phyloP scores from a whole-genome alignment of 768 basidiomycete species.

The Suillus clintonianus region DNA sequence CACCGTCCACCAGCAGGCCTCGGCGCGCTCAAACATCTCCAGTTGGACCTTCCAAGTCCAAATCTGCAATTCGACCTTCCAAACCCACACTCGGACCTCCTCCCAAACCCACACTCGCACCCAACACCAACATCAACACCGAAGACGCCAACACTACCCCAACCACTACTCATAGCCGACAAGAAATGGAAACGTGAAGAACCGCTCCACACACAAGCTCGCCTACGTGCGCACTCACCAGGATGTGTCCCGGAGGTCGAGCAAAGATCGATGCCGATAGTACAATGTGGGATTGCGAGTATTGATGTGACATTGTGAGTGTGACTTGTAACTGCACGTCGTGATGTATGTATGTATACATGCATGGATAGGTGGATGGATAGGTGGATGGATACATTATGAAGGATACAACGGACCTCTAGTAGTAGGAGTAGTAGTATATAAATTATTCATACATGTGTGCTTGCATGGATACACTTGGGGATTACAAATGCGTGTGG shows the following conservation, averaged over 20 bases:
- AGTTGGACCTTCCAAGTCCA: too few species aligned
- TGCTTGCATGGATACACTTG: background rate
- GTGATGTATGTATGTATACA: background rate
- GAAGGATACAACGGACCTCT: background rate
- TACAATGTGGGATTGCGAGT: slow-evolving; percentile 23
- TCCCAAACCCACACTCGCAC: too few species aligned
- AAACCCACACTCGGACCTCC: too few species aligned
- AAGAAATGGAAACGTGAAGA: too few species aligned
- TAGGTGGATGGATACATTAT: background rate
- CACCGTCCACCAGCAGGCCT: slow-evolving; percentile 26
- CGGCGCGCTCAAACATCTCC: slow-evolving; percentile 15
- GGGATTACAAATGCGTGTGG: slow-evolving; percentile 13
- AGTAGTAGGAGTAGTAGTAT: too few species aligned
- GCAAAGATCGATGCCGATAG: slow-evolving; percentile 10
- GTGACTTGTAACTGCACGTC: background rate
- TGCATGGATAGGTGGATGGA: background rate
- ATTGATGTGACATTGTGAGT: slow-evolving; percentile 25
- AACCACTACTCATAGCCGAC: background rate
- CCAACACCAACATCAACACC: too few species aligned
- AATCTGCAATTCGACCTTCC: too few species aligned
- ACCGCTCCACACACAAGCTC: slow-evolving; percentile 9
- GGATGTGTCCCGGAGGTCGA: slow-evolving; percentile 25
- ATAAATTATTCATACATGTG: background rate
- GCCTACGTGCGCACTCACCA: slow-evolving; percentile 18
- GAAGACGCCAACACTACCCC: background rate